Percentiles rank a stretch among this genome's conserved stretches.
Conservation (phyloP, 345 rosid genomes). For the Geranium rotundifolium region DNA sequence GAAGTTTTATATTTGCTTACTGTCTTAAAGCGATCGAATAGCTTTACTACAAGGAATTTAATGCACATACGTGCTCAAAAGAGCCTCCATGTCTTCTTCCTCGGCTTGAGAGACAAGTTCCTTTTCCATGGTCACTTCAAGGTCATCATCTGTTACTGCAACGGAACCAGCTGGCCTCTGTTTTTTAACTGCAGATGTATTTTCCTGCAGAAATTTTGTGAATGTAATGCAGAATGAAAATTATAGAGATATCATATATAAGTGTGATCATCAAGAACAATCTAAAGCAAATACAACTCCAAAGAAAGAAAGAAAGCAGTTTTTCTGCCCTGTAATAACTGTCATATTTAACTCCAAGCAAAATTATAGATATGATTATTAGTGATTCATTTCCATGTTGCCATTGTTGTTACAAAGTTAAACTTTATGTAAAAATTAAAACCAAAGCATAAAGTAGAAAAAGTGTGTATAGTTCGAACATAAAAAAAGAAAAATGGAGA, state of each 20-base stretch:
- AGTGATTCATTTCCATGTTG: too few relatives aligned
- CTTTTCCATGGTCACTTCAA: conserved; percentile 85
- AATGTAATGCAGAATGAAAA: background rate
- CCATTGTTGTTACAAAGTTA: too few relatives aligned
- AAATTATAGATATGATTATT: too few relatives aligned
- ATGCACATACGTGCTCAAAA: conserved; percentile 72
- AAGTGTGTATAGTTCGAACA: too few relatives aligned
- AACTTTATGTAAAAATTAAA: too few relatives aligned
- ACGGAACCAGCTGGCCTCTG: conserved; percentile 67
- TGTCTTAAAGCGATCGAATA: conserved; percentile 3
- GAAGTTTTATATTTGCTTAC: background rate
- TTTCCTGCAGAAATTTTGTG: conserved; percentile 43
- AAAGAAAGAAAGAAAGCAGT: background rate
- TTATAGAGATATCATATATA: background rate
- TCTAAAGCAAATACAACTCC: background rate
- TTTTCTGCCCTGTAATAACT: background rate
- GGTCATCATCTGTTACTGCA: conserved; percentile 49
- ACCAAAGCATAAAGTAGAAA: too few relatives aligned
- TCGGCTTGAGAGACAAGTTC: conserved; percentile 96
- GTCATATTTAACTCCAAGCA: too few relatives aligned
- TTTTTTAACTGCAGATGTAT: conserved; percentile 58
- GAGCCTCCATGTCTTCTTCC: conserved; percentile 99
- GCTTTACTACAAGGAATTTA: conserved; percentile 9
- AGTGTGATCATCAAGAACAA: background rate
- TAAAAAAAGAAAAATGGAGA: too few relatives aligned